Base-by-base conservation (phyloP, 2,329 filamentous ascomycete genomes). In the Colletotrichum sansevieriae region DNA sequence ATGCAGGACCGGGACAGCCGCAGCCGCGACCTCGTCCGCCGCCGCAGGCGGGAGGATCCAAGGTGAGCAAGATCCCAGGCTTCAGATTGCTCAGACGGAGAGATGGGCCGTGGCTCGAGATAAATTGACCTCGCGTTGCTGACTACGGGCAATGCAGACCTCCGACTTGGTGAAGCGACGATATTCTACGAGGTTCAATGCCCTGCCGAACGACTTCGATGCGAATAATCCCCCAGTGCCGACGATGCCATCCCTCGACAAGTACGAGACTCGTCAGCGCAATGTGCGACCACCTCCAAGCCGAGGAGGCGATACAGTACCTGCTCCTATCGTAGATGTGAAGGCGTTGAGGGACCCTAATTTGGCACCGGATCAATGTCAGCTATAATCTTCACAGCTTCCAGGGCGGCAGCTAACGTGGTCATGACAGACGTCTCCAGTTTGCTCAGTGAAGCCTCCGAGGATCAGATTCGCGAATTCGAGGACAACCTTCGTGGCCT, bases 111-210 rank as follows among this genome's bases (percentile, higher is more conserved):
- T 10, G 35, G 35, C 37, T 39, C 47, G 15, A 22, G 12, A 65
- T 33, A 37, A 47, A 33, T 13, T 29, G 29, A 29, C 2, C 20
- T 20, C 11, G 20, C 22, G 12, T 29, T n/a, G 43, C 63, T 69
- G 51, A 69, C 43, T 20, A 9, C 15, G 25, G 37, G 51, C 22
- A 12, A 2, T 8, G 4, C 78, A 90, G 88, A 91, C 89, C 1
- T 88, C 88, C 25, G 95, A 99, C 78, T 85, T 98, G 62, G 95
- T 99, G 68, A 98, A 98, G 83, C 88, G 94, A 74, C 87, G 96
- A 74, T 99, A 98, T 81, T 98, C 96, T 44, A 95, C 95, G 47
- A 91, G 95, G 70, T 97, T 98, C 79, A 95, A 94, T 74, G 90
- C 92, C 72, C 80, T 91, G 1, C 92, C 92, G 1, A 83, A 88